Evolutionary conservation across 805 yeast genomes (phyloP), one percentile per base, ranked within the genome.

Genomic region (Millerago galiae): DNA sequence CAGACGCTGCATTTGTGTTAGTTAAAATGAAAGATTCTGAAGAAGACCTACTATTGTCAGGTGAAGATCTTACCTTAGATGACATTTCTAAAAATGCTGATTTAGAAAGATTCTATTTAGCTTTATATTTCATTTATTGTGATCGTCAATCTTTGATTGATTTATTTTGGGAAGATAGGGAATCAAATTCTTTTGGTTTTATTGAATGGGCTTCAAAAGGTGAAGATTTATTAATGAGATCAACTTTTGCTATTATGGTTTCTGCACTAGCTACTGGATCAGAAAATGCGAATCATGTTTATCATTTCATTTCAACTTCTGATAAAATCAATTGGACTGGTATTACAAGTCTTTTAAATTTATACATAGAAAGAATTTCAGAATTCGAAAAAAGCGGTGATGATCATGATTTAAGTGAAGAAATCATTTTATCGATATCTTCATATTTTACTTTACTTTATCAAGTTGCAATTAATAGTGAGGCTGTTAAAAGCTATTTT

Each of bases 121-220:
- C 91, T 3, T 69, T 87, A 45, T 81, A 81, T 34, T 84, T 75
- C 57, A 69, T 87, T 8, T 89, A 83, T 58, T 66, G 74, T 24
- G 70, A 75, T 14, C 70, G 95, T 43, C 77, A 81, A 1, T 71
- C 72, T 1, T 63, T 81, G 8, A 74, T 84, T 12, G 54, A 69
- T 2, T 62, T 65, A 11, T 83, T 86, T 55, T 90, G 96, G 95
- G 59, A 62, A 11, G 86, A 83, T 48, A 66, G 74, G 15, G 79
- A 74, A 41, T 74, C 82, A 12, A 79, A 80, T 44, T 68, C 87
- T 2, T 71, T 77, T 54, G 97, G 96, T 0, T 90, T 93, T 50
- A 68, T 91, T 33, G 77, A 76, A 42, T 93, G 98, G 98, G 95
- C 95, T 0, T 70, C 93, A 2, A 79, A 77, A 45, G 80, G 85